Evolutionary conservation across 805 yeast species (phyloP).

Genomic region (Teunomyces kruisii): DNA sequence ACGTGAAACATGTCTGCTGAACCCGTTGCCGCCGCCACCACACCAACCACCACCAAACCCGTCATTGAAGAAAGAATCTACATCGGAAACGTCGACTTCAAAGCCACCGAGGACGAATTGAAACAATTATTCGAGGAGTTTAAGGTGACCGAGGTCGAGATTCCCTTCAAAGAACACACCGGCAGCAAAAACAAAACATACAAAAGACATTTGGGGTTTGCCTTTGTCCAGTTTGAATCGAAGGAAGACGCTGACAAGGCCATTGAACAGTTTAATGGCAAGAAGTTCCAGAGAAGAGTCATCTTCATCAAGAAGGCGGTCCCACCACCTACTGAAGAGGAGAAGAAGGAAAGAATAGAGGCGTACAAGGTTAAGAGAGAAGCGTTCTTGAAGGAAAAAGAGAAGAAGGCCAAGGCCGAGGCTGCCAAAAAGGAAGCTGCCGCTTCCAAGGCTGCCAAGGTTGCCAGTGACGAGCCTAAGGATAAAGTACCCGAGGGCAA

Average conservation of each 20-base stretch:
- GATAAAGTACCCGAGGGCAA: conserved; percentile 44
- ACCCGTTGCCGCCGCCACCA: conserved; percentile 2
- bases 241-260: conserved; percentile 46
- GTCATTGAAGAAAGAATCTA: conserved; percentile 46
- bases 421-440: conserved; percentile 15
- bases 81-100: conserved; percentile 44
- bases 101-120: conserved; percentile 43
- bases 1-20: conserved; percentile 8
- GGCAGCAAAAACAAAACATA: conserved; percentile 35
- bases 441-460: conserved; percentile 11
- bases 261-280: conserved; percentile 41
- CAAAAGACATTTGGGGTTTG: conserved; percentile 55
- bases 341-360: conserved; percentile 36
- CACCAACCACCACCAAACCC: conserved; percentile 17
- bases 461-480: conserved; percentile 4
- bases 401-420: conserved; percentile 17
- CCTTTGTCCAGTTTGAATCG: conserved; percentile 53
- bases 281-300: conserved; percentile 45
- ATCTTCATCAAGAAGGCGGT: conserved; percentile 55
- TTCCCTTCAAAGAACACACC: conserved; percentile 46
- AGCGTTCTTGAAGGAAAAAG: conserved; percentile 11
- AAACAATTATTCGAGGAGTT: conserved; percentile 50
- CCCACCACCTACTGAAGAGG: conserved; percentile 50
- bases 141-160: conserved; percentile 46
- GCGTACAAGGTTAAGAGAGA: conserved; percentile 28